Conservation (phyloP, 2,329 filamentous ascomycete species). For the Grosmannia serpens region DNA sequence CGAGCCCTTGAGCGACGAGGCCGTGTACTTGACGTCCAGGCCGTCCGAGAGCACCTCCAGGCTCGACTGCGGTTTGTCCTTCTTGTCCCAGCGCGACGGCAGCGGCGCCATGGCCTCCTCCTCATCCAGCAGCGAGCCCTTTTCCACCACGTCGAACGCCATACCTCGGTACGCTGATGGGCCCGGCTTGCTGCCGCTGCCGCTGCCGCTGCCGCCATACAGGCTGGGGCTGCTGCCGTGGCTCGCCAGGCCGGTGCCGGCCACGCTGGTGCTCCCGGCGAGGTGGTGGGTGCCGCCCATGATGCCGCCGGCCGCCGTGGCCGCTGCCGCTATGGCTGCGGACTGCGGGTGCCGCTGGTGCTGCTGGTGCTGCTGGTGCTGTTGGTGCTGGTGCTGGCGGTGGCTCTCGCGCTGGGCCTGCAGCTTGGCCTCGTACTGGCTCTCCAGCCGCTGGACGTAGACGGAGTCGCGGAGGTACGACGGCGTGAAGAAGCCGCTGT, state of each 20-base stretch:
- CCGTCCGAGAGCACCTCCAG: slow-evolving; percentile 68
- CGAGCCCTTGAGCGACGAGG: slow-evolving; percentile 31
- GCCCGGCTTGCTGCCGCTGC: slow-evolving; percentile 32
- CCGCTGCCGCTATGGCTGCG: slow-evolving; percentile 23
- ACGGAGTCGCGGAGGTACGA: slow-evolving; percentile 71
- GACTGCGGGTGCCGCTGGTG: slow-evolving; percentile 12
- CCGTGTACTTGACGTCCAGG: slow-evolving; percentile 53
- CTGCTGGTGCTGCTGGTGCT: slow-evolving; percentile 8
- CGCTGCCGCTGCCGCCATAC: neutral
- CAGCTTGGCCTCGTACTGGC: slow-evolving; percentile 52
- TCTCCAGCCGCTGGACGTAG: slow-evolving; percentile 66
- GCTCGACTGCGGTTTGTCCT: slow-evolving; percentile 55
- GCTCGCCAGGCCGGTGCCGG: slow-evolving; percentile 17
- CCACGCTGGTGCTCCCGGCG: neutral
- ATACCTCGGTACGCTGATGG: slow-evolving; percentile 60
- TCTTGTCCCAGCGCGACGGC: slow-evolving; percentile 71
- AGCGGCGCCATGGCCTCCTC: slow-evolving; percentile 52
- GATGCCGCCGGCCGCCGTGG: neutral
- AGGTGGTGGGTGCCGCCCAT: neutral
- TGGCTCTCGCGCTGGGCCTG: slow-evolving; percentile 37
- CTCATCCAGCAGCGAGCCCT: slow-evolving; percentile 35
- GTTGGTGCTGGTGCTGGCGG: slow-evolving; percentile 15
- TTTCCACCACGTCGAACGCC: slow-evolving; percentile 76
- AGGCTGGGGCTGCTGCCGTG: slow-evolving; percentile 37
- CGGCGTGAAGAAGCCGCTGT: slow-evolving; percentile 60